Base-by-base conservation (phyloP, 2,329 filamentous ascomycete species). In the Xylaria sp. region DNA sequence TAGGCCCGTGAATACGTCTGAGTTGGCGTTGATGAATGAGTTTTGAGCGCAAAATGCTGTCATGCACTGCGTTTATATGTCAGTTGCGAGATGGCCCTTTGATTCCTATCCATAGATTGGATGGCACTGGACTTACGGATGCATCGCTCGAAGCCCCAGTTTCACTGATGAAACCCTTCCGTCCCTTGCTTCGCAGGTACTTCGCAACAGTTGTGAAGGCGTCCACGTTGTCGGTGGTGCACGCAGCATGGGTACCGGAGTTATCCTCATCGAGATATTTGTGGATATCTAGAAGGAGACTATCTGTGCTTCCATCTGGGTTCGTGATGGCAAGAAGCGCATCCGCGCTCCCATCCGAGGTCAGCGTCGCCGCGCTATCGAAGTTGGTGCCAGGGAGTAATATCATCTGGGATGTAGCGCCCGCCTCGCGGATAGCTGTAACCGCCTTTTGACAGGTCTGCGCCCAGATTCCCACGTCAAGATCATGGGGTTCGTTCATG, bases 401-500 rank as follows among this genome's bases (percentile, higher is more conserved):
- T 71, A 92, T 91, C 74, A 88, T 85, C 71, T 92, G 88, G 23
- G 80, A 80, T 0, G 81, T 84, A n/a, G 90, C 89, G n/a, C 90
- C 90, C 2, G 87, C 85, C 50, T 84, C 78, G 51, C 90, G 87
- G 73, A 93, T 91, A 3, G 88, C 90, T 0, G 85, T 89, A 1
- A 93, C 90, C 18, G 83, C 88, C 13, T 82, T 83, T 75, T 92
- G 90, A 69, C 87, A 86, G 0, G 87, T 88, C 4, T 82, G 77
- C 0, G 86, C 88, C 90, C 90, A 92, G 1, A 79, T 77, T 29
- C 75, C 77, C 71, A 90, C 82, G 73, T 89, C 84, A 64, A 87
- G 78, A 61, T 88, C 86, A 76, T 91, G 88, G 6, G 90, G 90
- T 79, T 90, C 90, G 79, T 92, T 88, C 85, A 88, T 87, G 37